Evolutionary conservation across 2,329 filamentous ascomycete genomes (phyloP).

Genomic region (Shiraia bambusicola): DNA sequence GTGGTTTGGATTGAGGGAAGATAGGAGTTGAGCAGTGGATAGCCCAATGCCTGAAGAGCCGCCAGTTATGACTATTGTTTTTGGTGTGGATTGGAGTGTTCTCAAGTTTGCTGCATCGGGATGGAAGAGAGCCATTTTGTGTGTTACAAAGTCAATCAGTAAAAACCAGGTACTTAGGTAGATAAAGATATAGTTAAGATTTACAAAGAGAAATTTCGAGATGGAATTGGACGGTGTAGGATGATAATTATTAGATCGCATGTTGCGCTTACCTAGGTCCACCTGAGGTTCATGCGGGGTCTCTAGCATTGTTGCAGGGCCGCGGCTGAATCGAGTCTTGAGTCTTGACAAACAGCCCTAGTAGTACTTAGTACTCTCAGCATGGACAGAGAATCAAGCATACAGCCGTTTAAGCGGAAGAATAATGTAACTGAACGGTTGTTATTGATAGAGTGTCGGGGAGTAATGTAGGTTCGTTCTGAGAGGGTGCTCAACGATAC

Average conservation of each 20-base stretch:
- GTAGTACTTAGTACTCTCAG: too few relatives aligned
- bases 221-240: not conserved
- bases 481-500: too few relatives aligned
- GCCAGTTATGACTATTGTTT: slow-evolving; percentile 45
- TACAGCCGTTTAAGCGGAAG: too few relatives aligned
- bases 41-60: slow-evolving; percentile 46
- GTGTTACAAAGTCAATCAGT: not conserved
- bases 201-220: too few relatives aligned
- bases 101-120: slow-evolving; percentile 20
- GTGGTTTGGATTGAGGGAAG: slow-evolving; percentile 41
- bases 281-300: slow-evolving; percentile 10
- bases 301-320: too few relatives aligned
- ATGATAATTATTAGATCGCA: slow-evolving; percentile 1
- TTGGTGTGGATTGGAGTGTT: slow-evolving; percentile 26
- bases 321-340: not conserved
- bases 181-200: not conserved
- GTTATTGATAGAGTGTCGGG: too few relatives aligned
- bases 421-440: too few relatives aligned
- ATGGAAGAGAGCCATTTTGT: slow-evolving; percentile 29
- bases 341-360: not conserved
- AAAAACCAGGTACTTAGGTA: too few relatives aligned
- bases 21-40: slow-evolving; percentile 44
- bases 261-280: slow-evolving; percentile 16
- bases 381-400: too few relatives aligned
- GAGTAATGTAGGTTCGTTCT: too few relatives aligned